Conservation (phyloP, 345 rosid genomes). For the Clarkia xantiana region DNA sequence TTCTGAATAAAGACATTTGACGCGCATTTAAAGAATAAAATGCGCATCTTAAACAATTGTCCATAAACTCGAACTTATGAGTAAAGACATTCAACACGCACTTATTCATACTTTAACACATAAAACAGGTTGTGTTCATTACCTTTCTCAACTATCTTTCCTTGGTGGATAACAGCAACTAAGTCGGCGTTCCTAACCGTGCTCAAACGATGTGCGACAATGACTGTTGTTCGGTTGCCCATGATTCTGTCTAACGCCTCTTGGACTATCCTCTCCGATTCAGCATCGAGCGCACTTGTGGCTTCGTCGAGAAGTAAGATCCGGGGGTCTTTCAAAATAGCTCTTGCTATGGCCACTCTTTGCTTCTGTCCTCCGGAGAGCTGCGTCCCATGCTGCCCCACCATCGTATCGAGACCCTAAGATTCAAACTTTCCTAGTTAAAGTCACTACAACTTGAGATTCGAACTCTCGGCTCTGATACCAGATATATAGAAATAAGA, state of each 20-base stretch:
- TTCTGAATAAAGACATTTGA: not conserved
- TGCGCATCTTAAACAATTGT: too few species aligned
- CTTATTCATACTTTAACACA: too few species aligned
- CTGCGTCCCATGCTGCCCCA: conserved; percentile 94
- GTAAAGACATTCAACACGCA: too few species aligned
- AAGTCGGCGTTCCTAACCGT: conserved; percentile 58
- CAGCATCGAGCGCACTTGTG: conserved; percentile 85
- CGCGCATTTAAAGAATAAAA: not conserved
- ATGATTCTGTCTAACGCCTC: conserved; percentile 74
- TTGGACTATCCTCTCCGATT: conserved; percentile 74
- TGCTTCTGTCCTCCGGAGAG: conserved; percentile 97
- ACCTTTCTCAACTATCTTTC: conserved; percentile 80
- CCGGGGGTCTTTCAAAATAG: conserved; percentile 65
- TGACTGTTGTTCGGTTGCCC: conserved; percentile 64
- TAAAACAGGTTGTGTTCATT: too few species aligned
- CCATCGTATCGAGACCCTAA: conserved; percentile 79
- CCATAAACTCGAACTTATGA: too few species aligned
- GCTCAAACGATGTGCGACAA: conserved; percentile 81
- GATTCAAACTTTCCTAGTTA: not conserved
- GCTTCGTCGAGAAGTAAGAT: conserved; percentile 82
- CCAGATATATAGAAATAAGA: too few species aligned
- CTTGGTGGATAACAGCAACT: conserved; percentile 68
- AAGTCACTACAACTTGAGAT: too few species aligned
- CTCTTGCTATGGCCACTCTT: conserved; percentile 86
- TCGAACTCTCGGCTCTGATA: too few species aligned